Conservation (phyloP, 176 grass and related monocot species). For the Eleusine indica region DNA sequence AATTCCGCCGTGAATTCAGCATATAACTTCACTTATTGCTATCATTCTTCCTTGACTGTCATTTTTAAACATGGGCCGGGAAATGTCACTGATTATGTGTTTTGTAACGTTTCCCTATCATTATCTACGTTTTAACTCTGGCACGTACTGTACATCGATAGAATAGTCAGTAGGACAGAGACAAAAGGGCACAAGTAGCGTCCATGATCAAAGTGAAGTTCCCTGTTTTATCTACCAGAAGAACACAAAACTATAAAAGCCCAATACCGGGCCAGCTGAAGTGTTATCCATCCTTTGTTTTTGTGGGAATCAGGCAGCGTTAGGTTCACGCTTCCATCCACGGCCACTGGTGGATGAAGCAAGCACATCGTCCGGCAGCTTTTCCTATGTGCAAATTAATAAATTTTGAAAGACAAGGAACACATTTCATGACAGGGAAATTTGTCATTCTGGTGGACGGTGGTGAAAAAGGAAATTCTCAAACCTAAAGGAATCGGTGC, state of each 20-base stretch:
- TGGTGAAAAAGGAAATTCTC: background rate
- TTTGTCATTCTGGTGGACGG: background rate
- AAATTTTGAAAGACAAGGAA: background rate
- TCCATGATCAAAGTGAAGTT: background rate
- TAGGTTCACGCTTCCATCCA: slow-evolving; percentile 7
- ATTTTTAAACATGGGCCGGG: background rate
- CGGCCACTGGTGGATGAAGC: background rate
- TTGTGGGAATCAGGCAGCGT: slow-evolving; percentile 33
- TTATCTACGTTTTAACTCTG: too few species aligned
- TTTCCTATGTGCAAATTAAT: background rate
- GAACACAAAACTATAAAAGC: background rate
- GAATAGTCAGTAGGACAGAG: too few species aligned
- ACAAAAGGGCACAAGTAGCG: too few species aligned
- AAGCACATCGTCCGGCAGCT: background rate
- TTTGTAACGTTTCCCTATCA: background rate
- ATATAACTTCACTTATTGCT: background rate
- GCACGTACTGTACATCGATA: background rate
- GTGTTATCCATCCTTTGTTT: slow-evolving; percentile 3
- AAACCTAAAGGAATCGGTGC: background rate
- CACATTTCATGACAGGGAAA: background rate
- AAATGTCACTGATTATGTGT: too few species aligned
- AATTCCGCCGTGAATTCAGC: background rate
- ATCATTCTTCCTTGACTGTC: background rate
- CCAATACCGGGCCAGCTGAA: background rate
- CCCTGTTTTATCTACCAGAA: background rate